phyloP scores from a whole-genome alignment of 1,284 basidiomycete species.

The Athelia psychrophila region DNA sequence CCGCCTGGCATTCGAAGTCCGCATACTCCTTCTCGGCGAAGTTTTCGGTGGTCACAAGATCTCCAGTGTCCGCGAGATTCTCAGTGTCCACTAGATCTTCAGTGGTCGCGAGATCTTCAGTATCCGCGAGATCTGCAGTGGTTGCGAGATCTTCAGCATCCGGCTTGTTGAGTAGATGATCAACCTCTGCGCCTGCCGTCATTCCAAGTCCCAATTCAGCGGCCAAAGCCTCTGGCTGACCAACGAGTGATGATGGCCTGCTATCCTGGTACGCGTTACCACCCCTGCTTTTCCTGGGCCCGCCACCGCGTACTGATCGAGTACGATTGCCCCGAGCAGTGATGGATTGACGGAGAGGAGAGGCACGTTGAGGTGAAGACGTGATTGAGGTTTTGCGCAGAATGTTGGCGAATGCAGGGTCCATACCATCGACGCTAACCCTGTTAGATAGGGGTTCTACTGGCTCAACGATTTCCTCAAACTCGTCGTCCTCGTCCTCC shows the following conservation, averaged over 20 bases:
- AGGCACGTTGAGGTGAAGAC: constrained; percentile 44
- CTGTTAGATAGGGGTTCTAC: constrained; percentile 44
- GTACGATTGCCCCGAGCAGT: constrained; percentile 24
- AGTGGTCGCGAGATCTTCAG: too few relatives aligned
- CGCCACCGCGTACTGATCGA: constrained; percentile 45
- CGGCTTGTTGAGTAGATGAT: constrained; percentile 9
- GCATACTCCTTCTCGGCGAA: constrained; percentile 42
- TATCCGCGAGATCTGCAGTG: constrained; percentile 15
- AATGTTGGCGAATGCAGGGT: constrained; percentile 77
- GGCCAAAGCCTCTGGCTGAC: constrained; percentile 65
- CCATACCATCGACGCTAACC: constrained; percentile 79
- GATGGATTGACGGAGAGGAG: constrained; percentile 55
- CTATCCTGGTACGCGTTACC: constrained; percentile 64
- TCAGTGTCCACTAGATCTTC: constrained; percentile 38
- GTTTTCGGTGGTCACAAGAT: constrained; percentile 37
- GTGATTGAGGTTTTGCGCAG: constrained; percentile 57
- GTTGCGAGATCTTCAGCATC: constrained; percentile 2
- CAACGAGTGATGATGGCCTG: constrained; percentile 65
- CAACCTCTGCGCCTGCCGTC: constrained; percentile 38
- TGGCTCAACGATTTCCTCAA: constrained; percentile 38
- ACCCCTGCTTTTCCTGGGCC: constrained; percentile 52
- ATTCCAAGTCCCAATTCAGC: constrained; percentile 60
- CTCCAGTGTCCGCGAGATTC: too few relatives aligned
- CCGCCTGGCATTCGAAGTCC: constrained; percentile 66
- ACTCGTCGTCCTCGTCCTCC: constrained; percentile 33